Evolutionary conservation across 116 monocot species (phyloP).

Genomic region (Cymodocea nodosa): DNA sequence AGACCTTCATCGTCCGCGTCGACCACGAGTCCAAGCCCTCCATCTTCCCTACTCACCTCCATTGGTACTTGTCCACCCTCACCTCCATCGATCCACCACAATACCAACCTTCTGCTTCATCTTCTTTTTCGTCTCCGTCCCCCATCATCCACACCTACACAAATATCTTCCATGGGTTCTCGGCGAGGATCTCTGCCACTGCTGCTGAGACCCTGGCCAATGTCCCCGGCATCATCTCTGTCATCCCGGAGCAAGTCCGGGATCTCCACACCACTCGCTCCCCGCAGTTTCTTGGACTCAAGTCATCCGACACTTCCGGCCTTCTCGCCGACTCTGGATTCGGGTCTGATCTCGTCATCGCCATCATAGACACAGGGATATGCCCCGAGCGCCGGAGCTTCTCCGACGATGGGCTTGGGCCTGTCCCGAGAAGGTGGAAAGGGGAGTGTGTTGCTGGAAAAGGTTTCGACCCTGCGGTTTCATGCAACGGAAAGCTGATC

Average conservation of each 20-base stretch:
- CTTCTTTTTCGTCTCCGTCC: conserved; percentile 9
- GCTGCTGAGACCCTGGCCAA: conserved; percentile 24
- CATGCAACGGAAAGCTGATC: conserved; percentile 70
- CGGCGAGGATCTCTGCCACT: conserved; percentile 37
- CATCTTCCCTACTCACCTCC: conserved; percentile 69
- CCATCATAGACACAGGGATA: conserved; percentile 73
- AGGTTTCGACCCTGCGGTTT: conserved; percentile 16
- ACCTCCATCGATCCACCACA: conserved; percentile 6
- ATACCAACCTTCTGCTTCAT: neutral
- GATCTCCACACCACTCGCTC: conserved; percentile 56
- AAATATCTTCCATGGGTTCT: conserved; percentile 63
- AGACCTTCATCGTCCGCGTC: conserved; percentile 68
- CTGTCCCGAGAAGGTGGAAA: conserved; percentile 40
- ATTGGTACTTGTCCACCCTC: conserved; percentile 59
- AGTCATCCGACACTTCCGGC: conserved; percentile 25
- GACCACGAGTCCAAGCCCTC: conserved; percentile 63
- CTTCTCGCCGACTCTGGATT: conserved; percentile 48
- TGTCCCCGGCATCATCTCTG: conserved; percentile 36
- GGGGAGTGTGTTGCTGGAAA: conserved; percentile 44
- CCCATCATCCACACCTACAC: conserved; percentile 61
- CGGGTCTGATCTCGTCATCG: conserved; percentile 62
- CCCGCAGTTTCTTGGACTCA: conserved; percentile 66
- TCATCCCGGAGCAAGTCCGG: conserved; percentile 62
- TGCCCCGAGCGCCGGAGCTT: conserved; percentile 62
- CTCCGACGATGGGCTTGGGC: conserved; percentile 43